These are phyloP conservation scores for Brassica hybrid DNA, from an alignment of 441 rosid species.

Conservation along the genomic window DNA sequence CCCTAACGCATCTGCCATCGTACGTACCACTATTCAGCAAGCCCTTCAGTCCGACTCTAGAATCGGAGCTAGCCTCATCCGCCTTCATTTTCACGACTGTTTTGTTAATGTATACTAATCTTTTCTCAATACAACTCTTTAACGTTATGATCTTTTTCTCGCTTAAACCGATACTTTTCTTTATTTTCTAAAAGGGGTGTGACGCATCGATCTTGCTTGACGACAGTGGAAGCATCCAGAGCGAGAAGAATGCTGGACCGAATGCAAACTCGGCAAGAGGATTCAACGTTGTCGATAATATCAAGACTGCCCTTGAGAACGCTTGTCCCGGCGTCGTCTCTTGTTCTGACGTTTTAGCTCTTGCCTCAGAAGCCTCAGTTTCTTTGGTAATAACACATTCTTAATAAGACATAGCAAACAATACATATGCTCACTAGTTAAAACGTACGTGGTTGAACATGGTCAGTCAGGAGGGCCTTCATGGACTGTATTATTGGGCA, in stretches of 20 bases:
- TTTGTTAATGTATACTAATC: slow-evolving; percentile 46
- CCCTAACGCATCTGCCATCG: slow-evolving; percentile 57
- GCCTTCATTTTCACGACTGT: slow-evolving; percentile 71
- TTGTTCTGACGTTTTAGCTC: slow-evolving; percentile 65
- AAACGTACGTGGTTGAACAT: slow-evolving; percentile 7
- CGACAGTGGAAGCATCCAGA: slow-evolving; percentile 45
- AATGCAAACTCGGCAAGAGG: slow-evolving; percentile 53
- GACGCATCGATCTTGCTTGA: slow-evolving; percentile 71
- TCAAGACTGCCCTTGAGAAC: slow-evolving; percentile 60
- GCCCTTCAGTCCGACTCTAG: slow-evolving; percentile 56
- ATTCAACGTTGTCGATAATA: slow-evolving; percentile 53
- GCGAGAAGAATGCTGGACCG: slow-evolving; percentile 52
- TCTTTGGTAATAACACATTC: slow-evolving; percentile 46
- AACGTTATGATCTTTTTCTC: neutral
- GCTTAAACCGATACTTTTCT: neutral
- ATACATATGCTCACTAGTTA: neutral
- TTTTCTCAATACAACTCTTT: slow-evolving; percentile 7
- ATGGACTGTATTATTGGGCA: slow-evolving; percentile 65
- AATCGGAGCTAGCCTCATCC: slow-evolving; percentile 64
- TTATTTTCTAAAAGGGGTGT: slow-evolving; percentile 52
- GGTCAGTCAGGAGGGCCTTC: slow-evolving; percentile 67
- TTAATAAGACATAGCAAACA: neutral
- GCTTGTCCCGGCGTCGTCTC: slow-evolving; percentile 67
- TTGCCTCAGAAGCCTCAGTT: slow-evolving; percentile 60
- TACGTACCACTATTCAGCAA: slow-evolving; percentile 49